Evolutionary conservation across 345 rosid species (phyloP), one percentile per base, ranked within the genome.

Genomic region (Theobroma cacao): DNA sequence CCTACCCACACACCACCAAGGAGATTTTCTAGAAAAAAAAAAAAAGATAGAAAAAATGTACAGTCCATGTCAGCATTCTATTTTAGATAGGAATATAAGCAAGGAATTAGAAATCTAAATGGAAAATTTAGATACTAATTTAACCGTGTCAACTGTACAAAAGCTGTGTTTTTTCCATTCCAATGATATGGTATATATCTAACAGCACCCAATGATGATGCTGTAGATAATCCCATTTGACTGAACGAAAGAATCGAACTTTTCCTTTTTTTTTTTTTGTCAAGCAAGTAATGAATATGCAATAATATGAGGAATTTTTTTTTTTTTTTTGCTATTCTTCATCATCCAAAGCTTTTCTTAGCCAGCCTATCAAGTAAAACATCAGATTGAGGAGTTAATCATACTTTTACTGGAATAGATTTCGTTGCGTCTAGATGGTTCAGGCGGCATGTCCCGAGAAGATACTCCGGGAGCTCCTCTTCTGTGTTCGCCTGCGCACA

Each of bases 401-500:
- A 77, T 69, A 81, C 79, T 72, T 75, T 87, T 83, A 91, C 65
- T 14, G 85, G 22, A 59, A 92, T 81, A 20, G 98, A 86, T 82
- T 86, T 93, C 2, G 92, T 70, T 1, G 91, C 94, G 71, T 93
- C 98, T 69, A 95, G 83, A 84, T 93, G 95, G 87, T 92, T 95
- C 56, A 95, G 83, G 55, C 97, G 89, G 81, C 98, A 95, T 0
- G 98, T 92, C 64, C 98, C 98, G 1, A 95, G 90, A 77, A 93
- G 98, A 79, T 84, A 89, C 78, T 95, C 98, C 3, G 98, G 98
- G 45, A 95, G 95, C 84, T 95, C 98, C 80, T 92, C 98, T 61
- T 85, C 90, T 5, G 98, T 91, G 77, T 93, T 92, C 5, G 89
- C 98, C 98, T 95, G 86, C 11, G 81, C n/a, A 6, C 7, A 41